phyloP scores from a whole-genome alignment of 495 filamentous ascomycete species.

The Penicillium roqueforti region DNA sequence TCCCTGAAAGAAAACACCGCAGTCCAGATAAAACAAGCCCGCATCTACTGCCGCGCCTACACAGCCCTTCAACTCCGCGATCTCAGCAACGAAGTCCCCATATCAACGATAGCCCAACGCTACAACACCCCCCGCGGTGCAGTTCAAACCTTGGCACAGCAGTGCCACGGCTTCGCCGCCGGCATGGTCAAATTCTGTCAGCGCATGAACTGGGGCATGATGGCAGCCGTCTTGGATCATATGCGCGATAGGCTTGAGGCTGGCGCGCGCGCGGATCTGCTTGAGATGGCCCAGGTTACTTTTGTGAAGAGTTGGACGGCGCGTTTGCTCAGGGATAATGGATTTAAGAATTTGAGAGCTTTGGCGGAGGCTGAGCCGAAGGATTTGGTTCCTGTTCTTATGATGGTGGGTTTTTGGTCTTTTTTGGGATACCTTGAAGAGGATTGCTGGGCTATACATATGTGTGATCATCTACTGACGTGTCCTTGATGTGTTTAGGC shows the following conservation, averaged over 20 bases:
- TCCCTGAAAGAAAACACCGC: conserved; percentile 59
- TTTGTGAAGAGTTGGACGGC: conserved; percentile 78
- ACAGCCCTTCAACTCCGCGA: conserved; percentile 76
- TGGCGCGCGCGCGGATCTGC: conserved; percentile 67
- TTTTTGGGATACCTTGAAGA: too few relatives aligned
- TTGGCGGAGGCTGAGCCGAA: conserved; percentile 65
- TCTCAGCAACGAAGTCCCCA: conserved; percentile 73
- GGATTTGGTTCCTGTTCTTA: conserved; percentile 64
- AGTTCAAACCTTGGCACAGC: conserved; percentile 69
- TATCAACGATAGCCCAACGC: conserved; percentile 63
- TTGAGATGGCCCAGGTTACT: conserved; percentile 69
- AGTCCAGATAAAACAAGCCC: conserved; percentile 54
- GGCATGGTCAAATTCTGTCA: conserved; percentile 75
- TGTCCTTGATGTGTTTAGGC: conserved; percentile 15
- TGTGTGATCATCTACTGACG: not conserved
- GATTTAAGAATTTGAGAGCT: conserved; percentile 61
- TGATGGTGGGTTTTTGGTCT: conserved; percentile 50
- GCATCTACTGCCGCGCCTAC: conserved; percentile 74
- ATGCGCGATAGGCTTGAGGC: conserved; percentile 72
- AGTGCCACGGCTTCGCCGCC: conserved; percentile 74
- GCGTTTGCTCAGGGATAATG: conserved; percentile 72
- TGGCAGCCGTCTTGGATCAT: conserved; percentile 72
- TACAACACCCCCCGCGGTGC: conserved; percentile 66
- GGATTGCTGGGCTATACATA: too few relatives aligned
- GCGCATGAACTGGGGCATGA: conserved; percentile 67